These are phyloP conservation scores for Straminergon stramineum DNA, from an alignment of 225 moss, liverwort and hornwort genomes.

Conservation along the genomic window DNA sequence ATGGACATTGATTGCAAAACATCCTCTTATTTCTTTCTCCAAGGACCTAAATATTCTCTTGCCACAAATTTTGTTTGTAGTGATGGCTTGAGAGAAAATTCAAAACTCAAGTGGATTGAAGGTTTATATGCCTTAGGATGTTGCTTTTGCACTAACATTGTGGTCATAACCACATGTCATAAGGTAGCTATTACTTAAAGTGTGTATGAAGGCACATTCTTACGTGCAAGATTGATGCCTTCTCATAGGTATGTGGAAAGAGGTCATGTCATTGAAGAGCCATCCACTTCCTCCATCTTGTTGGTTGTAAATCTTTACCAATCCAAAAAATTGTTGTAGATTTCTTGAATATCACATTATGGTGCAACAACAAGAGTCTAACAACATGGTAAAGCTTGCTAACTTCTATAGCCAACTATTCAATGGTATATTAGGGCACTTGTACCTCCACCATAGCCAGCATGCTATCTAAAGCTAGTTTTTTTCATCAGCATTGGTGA, in stretches of 20 bases:
- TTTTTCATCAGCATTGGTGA: neutral
- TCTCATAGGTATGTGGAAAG: neutral
- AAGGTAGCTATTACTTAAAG: neutral
- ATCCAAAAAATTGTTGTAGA: neutral
- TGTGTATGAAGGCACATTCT: neutral
- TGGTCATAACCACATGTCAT: neutral
- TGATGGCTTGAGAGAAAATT: neutral
- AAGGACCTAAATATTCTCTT: neutral
- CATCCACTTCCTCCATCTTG: neutral
- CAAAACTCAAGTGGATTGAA: neutral
- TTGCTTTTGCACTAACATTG: neutral
- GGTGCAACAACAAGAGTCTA: neutral
- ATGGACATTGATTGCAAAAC: neutral
- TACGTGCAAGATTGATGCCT: neutral
- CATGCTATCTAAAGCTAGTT: neutral
- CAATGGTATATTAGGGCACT: neutral
- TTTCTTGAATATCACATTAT: neutral
- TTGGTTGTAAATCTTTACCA: neutral
- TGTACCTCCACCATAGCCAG: neutral
- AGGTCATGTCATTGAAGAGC: neutral
- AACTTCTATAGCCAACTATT: neutral
- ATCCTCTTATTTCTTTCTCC: neutral
- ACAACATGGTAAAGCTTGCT: constrained; percentile 5
- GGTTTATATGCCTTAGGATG: neutral
- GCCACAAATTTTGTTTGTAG: neutral